These are phyloP conservation scores for Epichloe glyceriae DNA, from an alignment of 2,329 filamentous ascomycete species.

Conservation along the genomic window DNA sequence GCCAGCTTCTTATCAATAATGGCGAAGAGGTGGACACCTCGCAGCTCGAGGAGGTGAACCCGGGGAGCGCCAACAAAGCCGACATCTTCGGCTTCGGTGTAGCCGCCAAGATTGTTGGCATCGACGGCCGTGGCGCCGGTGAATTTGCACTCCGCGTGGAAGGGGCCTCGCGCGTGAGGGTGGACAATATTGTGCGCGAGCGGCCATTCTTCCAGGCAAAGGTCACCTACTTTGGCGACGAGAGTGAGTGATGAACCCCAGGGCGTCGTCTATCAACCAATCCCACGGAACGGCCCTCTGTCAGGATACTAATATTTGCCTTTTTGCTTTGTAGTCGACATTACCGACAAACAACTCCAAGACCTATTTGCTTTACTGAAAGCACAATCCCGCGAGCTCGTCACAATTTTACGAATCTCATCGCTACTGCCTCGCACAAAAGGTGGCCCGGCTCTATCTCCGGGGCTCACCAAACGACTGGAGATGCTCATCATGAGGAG, in stretches of 20 bases:
- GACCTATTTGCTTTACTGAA: slow-evolving; percentile 71
- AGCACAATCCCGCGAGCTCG: slow-evolving; percentile 70
- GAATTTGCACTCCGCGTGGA: slow-evolving; percentile 81
- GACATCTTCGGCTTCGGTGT: slow-evolving; percentile 79
- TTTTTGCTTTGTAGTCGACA: slow-evolving; percentile 13
- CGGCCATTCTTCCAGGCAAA: slow-evolving; percentile 78
- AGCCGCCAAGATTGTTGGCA: slow-evolving; percentile 63
- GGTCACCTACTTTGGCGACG: slow-evolving; percentile 58
- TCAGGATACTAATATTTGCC: background rate
- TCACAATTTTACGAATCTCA: slow-evolving; percentile 72
- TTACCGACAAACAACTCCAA: slow-evolving; percentile 46
- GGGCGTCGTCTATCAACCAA: too few relatives aligned
- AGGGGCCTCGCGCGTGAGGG: slow-evolving; percentile 61
- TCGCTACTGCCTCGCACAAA: slow-evolving; percentile 66
- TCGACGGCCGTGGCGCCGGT: slow-evolving; percentile 60
- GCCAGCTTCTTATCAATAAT: slow-evolving; percentile 61
- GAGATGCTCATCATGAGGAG: slow-evolving; percentile 81
- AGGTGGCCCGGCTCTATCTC: slow-evolving; percentile 54
- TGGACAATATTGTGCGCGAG: slow-evolving; percentile 55
- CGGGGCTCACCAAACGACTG: slow-evolving; percentile 72
- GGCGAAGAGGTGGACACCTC: slow-evolving; percentile 37
- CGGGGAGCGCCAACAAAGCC: slow-evolving; percentile 46
- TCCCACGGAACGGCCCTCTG: too few relatives aligned
- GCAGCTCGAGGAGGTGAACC: slow-evolving; percentile 36
- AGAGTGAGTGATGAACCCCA: slow-evolving; percentile 32